phyloP scores from a whole-genome alignment of 768 basidiomycete genomes.

The Strobilomyces dryophilus region DNA sequence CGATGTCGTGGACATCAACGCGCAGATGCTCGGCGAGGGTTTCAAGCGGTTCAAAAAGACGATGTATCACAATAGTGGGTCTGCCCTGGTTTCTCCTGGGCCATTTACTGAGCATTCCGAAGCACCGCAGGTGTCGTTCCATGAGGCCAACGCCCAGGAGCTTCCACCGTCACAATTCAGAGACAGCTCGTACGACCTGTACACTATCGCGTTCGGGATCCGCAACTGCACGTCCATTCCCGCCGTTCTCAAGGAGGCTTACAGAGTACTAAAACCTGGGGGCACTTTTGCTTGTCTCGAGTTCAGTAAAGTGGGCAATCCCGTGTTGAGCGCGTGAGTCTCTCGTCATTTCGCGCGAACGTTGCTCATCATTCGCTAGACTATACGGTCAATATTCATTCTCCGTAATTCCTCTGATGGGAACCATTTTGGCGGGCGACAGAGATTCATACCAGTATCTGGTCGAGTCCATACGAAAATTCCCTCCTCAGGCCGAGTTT shows the following conservation, averaged over 20 bases:
- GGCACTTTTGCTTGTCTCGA: conserved; percentile 95
- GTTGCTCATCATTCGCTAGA: conserved; percentile 38
- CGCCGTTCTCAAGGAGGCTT: conserved; percentile 80
- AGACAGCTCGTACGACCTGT: conserved; percentile 86
- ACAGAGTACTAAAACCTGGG: conserved; percentile 94
- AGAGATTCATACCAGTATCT: conserved; percentile 95
- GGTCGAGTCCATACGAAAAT: conserved; percentile 93
- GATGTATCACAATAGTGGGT: conserved; percentile 94
- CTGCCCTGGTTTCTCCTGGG: background rate
- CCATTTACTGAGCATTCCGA: conserved; percentile 2
- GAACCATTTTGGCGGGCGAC: conserved; percentile 96
- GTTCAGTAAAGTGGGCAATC: conserved; percentile 90
- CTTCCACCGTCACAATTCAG: conserved; percentile 64
- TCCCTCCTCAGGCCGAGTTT: conserved; percentile 86
- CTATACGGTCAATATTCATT: conserved; percentile 95
- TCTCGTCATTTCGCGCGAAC: background rate
- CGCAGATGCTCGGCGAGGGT: conserved; percentile 93
- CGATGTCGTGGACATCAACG: conserved; percentile 91
- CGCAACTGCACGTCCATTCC: conserved; percentile 94
- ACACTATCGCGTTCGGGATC: conserved; percentile 98
- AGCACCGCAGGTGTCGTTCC: conserved; percentile 93
- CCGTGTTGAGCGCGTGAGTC: conserved; percentile 78
- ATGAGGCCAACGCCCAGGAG: conserved; percentile 88
- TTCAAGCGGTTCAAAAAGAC: conserved; percentile 89
- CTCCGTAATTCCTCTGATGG: conserved; percentile 88